A percentile compares a stretch with the other conserved stretches of the same genome.
Conservation (phyloP, 2,329 filamentous ascomycete species). For the Claviceps sp. region DNA sequence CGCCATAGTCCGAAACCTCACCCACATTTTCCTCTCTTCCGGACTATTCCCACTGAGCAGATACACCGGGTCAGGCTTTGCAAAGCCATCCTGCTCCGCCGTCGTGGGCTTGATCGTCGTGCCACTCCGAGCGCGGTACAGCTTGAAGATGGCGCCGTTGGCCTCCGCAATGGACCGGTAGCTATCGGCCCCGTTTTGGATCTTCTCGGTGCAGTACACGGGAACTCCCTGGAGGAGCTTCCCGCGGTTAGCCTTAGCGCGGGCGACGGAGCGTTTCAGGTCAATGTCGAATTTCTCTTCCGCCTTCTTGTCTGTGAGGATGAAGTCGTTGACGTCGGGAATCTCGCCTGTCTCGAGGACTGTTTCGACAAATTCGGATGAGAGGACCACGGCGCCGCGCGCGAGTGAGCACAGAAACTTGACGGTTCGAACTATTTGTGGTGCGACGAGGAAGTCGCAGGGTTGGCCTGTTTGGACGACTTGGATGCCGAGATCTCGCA, state of each 20-base stretch:
- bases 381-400: constrained; percentile 63
- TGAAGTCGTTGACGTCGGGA: constrained; percentile 50
- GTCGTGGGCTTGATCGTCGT: constrained; percentile 52
- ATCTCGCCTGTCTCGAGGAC: constrained; percentile 57
- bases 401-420: constrained; percentile 89
- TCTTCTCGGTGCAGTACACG: constrained; percentile 71
- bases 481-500: constrained; percentile 72
- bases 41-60: constrained; percentile 57
- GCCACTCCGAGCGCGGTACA: constrained; percentile 63
- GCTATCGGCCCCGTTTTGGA: constrained; percentile 70
- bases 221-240: constrained; percentile 61
- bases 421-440: constrained; percentile 73
- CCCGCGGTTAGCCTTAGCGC: constrained; percentile 65
- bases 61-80: constrained; percentile 61
- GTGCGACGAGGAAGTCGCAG: constrained; percentile 80
- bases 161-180: constrained; percentile 77
- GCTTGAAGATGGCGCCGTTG: constrained; percentile 73
- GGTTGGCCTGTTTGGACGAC: constrained; percentile 62
- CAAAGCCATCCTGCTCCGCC: constrained; percentile 48
- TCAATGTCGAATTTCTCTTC: constrained; percentile 61
- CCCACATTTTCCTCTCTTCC: constrained; percentile 64
- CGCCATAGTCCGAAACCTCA: constrained; percentile 68
- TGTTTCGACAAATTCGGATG: constrained; percentile 63
- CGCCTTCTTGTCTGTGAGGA: constrained; percentile 56
- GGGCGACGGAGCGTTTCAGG: constrained; percentile 51